phyloP scores from a whole-genome alignment of 805 yeast species.

The Maudiozyma saulgeensis region DNA sequence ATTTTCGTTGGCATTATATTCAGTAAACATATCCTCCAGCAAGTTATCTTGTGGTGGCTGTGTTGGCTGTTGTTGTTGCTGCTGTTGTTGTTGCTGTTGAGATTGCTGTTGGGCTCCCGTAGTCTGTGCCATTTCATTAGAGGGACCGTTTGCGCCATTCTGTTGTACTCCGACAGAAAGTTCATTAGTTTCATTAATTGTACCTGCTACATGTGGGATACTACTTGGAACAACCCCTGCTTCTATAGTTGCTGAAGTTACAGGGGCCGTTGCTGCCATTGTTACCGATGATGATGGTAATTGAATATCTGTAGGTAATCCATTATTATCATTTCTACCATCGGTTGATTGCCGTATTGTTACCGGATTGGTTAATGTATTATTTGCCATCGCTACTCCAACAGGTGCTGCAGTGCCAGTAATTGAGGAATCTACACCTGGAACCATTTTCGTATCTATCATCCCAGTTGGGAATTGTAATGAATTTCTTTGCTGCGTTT shows the following conservation, averaged over 20 bases:
- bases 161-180: too few relatives aligned
- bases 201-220: too few relatives aligned
- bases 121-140: not conserved
- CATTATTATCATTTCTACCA: not conserved
- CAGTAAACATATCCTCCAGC: conserved; percentile 22
- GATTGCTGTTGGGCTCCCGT: not conserved
- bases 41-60: conserved; percentile 8
- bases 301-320: too few relatives aligned
- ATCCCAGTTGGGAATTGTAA: not conserved
- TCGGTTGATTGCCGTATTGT: not conserved
- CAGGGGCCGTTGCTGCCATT: too few relatives aligned
- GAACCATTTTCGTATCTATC: conserved; percentile 4
- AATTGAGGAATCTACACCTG: not conserved
- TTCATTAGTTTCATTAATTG: too few relatives aligned
- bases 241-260: too few relatives aligned
- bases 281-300: too few relatives aligned
- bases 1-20: conserved; percentile 10
- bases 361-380: not conserved
- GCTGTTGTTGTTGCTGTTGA: conserved; percentile 1
- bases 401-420: not conserved
- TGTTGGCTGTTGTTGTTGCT: conserved; percentile 5
- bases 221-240: too few relatives aligned
- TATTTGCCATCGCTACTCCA: not conserved
- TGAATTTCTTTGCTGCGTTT: not conserved
- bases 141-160: not conserved